phyloP scores from a whole-genome alignment of 352 stramenopile species.

The Phytopythium oedochilum region DNA sequence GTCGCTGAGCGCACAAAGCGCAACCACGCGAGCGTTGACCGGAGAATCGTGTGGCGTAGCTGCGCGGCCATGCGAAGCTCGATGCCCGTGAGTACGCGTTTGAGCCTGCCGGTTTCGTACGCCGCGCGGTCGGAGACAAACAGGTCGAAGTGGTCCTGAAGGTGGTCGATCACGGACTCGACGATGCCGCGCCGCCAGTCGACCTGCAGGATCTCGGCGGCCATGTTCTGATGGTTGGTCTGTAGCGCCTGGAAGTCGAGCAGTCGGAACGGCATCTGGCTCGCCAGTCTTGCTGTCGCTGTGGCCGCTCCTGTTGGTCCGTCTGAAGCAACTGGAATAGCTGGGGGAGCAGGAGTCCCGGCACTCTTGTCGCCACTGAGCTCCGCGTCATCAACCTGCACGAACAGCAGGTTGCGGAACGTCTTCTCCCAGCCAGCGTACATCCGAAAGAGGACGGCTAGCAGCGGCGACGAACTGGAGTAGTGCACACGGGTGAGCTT shows the following conservation, averaged over 20 bases:
- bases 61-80: slow-evolving; percentile 86
- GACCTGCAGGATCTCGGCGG: slow-evolving; percentile 63
- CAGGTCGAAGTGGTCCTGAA: slow-evolving; percentile 93
- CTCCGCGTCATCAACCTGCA: slow-evolving; percentile 42
- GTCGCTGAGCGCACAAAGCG: slow-evolving; percentile 30
- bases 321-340: neutral
- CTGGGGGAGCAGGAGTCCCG: neutral
- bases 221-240: slow-evolving; percentile 68
- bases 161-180: slow-evolving; percentile 92
- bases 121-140: slow-evolving; percentile 77
- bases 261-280: slow-evolving; percentile 78
- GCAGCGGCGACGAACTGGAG: slow-evolving; percentile 54
- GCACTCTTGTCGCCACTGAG: neutral
- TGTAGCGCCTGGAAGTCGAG: slow-evolving; percentile 84
- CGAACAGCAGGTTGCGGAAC: slow-evolving; percentile 70
- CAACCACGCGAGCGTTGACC: slow-evolving; percentile 58
- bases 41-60: slow-evolving; percentile 62
- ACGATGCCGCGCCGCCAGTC: slow-evolving; percentile 89
- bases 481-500: slow-evolving; percentile 41
- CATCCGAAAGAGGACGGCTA: slow-evolving; percentile 82
- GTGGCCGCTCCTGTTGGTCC: neutral
- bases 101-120: slow-evolving; percentile 56
- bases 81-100: slow-evolving; percentile 78
- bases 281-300: slow-evolving; percentile 21
- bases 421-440: slow-evolving; percentile 89